These are phyloP conservation scores for Penicillium sp. DNA, from an alignment of 2,329 filamentous ascomycete species.

Conservation along the genomic window DNA sequence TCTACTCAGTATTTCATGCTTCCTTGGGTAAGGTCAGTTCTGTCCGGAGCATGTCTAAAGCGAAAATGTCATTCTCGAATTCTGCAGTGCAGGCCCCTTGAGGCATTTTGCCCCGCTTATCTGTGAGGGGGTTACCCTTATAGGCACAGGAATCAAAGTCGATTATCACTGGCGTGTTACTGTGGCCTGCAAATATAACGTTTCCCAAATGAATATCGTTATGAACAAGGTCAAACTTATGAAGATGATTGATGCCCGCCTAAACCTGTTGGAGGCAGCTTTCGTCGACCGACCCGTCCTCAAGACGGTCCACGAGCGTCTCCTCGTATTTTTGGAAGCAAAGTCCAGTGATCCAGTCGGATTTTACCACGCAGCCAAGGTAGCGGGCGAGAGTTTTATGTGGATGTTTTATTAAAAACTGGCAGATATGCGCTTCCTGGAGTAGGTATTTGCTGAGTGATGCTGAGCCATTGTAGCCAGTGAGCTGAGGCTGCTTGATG, in stretches of 20 bases:
- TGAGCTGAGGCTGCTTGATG: too few relatives aligned
- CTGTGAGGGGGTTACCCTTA: not conserved
- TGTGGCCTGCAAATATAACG: not conserved
- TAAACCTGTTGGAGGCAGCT: not conserved
- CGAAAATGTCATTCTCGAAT: too few relatives aligned
- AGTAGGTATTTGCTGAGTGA: not conserved
- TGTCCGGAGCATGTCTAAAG: too few relatives aligned
- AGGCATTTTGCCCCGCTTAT: not conserved
- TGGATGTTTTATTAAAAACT: not conserved
- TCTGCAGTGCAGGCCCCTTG: too few relatives aligned
- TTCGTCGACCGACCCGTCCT: not conserved
- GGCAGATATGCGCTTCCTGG: not conserved
- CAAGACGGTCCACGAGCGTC: not conserved
- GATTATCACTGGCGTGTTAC: not conserved
- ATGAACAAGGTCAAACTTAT: not conserved
- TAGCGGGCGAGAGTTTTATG: not conserved
- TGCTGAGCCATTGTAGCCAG: too few relatives aligned
- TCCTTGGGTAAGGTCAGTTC: too few relatives aligned
- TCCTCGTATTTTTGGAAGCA: not conserved
- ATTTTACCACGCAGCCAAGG: not conserved
- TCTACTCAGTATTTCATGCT: too few relatives aligned
- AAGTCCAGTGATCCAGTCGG: not conserved
- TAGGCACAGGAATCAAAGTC: not conserved
- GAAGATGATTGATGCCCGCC: not conserved
- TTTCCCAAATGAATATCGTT: not conserved